phyloP scores from a whole-genome alignment of 768 basidiomycete genomes.

The Galerina sulciceps region DNA sequence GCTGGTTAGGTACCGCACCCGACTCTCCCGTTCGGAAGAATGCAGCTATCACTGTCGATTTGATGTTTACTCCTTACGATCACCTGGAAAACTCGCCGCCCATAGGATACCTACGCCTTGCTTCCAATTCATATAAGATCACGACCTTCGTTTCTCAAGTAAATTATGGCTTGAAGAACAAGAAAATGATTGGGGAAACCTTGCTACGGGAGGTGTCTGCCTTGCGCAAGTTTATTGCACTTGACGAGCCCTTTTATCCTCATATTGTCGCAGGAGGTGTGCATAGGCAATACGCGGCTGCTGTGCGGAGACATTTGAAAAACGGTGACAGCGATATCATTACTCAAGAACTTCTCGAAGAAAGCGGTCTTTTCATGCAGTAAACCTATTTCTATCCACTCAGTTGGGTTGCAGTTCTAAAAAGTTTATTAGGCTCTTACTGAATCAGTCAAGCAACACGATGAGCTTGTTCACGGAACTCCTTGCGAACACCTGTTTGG shows the following conservation, averaged over 20 bases:
- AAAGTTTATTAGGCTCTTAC: neutral
- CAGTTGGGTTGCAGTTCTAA: neutral
- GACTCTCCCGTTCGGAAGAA: neutral
- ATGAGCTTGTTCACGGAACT: neutral
- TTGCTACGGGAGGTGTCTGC: neutral
- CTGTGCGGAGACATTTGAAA: neutral
- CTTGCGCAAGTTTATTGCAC: neutral
- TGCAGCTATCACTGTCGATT: neutral
- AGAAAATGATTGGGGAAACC: neutral
- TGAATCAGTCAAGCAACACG: neutral
- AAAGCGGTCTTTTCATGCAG: neutral
- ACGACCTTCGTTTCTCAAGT: constrained; percentile 6
- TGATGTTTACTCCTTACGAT: neutral
- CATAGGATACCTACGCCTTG: neutral
- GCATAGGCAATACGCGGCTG: neutral
- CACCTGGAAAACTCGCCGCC: neutral
- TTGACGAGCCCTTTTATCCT: neutral
- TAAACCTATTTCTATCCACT: neutral
- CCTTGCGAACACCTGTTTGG: neutral
- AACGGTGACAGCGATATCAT: neutral
- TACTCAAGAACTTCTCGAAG: neutral
- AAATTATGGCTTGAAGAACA: constrained; percentile 1
- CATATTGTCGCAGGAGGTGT: constrained; percentile 1
- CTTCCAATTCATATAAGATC: constrained; percentile 5
- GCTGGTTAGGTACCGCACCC: constrained; percentile 2